Conservation (phyloP, 2,329 filamentous ascomycete species). For the Didymella exigua region DNA sequence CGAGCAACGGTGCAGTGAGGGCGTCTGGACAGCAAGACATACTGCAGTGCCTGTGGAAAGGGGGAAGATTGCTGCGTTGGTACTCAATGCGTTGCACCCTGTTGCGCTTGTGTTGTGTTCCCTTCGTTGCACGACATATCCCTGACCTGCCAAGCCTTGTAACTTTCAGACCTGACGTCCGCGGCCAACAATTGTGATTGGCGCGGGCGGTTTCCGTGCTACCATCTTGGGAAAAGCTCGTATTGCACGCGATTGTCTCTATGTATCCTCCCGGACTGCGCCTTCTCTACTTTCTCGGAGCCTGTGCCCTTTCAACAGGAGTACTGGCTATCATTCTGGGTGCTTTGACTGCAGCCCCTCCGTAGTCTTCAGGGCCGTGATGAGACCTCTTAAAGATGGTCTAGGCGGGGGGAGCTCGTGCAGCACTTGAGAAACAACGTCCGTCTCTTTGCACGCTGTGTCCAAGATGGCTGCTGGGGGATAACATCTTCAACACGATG, state of each 20-base stretch:
- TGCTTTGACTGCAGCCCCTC: neutral
- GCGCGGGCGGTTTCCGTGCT: conserved; percentile 1
- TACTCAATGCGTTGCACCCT: conserved; percentile 23
- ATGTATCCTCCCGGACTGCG: neutral
- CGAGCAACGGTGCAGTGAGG: conserved; percentile 12
- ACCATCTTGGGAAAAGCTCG: conserved; percentile 11
- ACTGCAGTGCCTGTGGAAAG: conserved; percentile 17
- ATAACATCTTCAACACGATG: neutral
- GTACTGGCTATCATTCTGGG: neutral
- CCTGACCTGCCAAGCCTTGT: conserved; percentile 27
- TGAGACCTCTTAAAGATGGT: neutral
- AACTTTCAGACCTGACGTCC: conserved; percentile 14
- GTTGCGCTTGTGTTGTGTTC: conserved; percentile 29
- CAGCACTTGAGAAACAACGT: too few species aligned
- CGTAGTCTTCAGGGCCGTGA: neutral
- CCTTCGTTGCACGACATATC: conserved; percentile 24
- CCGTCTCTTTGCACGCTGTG: neutral
- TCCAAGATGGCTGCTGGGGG: neutral
- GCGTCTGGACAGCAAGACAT: conserved; percentile 11
- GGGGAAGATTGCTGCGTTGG: conserved; percentile 9
- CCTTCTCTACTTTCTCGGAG: neutral
- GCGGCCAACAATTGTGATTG: conserved; percentile 10
- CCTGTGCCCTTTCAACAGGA: neutral
- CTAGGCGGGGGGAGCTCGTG: neutral
- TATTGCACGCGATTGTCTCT: conserved; percentile 3